Percentiles rank a stretch among this genome's conserved stretches.
phyloP scores from a whole-genome alignment of 768 basidiomycete species.

The Podaxis sp. region DNA sequence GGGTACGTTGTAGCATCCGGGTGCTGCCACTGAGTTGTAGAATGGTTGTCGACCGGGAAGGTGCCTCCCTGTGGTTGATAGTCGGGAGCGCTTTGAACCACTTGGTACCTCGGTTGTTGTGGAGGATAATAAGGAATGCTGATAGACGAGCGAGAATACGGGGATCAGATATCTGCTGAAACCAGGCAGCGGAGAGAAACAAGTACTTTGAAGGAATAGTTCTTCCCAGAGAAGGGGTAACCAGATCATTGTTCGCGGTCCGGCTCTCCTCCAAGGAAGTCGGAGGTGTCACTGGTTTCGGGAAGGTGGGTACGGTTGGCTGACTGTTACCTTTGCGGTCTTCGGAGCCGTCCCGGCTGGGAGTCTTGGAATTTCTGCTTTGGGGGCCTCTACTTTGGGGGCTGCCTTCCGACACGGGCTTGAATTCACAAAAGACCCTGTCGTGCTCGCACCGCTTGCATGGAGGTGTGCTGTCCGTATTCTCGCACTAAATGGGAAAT shows the following conservation, averaged over 20 bases:
- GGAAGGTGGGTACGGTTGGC: not conserved
- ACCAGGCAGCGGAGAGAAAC: not conserved
- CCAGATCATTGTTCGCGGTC: not conserved
- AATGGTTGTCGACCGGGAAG: not conserved
- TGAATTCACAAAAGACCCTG: conserved; percentile 33
- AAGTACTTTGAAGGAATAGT: not conserved
- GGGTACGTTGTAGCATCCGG: not conserved
- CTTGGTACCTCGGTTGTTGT: not conserved
- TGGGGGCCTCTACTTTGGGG: not conserved
- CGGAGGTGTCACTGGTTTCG: not conserved
- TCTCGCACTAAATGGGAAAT: conserved; percentile 23
- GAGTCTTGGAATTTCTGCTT: not conserved
- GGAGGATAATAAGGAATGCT: not conserved
- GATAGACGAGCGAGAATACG: not conserved
- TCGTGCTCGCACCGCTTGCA: conserved; percentile 37
- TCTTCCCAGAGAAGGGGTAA: not conserved
- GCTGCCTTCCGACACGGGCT: conserved; percentile 32
- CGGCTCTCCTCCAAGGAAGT: not conserved
- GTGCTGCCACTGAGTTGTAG: not conserved
- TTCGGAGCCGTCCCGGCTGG: conserved; percentile 3
- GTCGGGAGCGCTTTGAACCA: not conserved
- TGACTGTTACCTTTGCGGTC: not conserved
- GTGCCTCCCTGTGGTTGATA: not conserved
- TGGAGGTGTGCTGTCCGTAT: conserved; percentile 20
- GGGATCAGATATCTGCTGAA: not conserved